Evolutionary conservation across 2,329 filamentous ascomycete species (phyloP).

Genomic region (Nemania serpens): DNA sequence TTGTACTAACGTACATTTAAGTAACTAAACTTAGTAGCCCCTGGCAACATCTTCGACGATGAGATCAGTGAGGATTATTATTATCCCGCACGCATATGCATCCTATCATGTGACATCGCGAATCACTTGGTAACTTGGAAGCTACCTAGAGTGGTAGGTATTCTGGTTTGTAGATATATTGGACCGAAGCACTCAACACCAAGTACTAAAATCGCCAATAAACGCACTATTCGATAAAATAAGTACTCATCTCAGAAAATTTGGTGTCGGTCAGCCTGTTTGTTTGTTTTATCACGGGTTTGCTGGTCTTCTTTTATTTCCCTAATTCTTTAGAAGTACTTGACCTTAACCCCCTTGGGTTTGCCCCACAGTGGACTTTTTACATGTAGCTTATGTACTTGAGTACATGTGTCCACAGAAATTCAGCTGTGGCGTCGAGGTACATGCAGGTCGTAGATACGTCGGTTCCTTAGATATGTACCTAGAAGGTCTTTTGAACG

Average conservation of each 20-base stretch:
- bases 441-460: neutral
- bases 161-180: neutral
- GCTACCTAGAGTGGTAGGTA: too few relatives aligned
- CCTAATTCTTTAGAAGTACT: too few relatives aligned
- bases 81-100: conserved; percentile 21
- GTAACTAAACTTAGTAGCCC: too few relatives aligned
- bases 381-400: too few relatives aligned
- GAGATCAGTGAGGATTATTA: too few relatives aligned
- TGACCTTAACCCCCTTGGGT: too few relatives aligned
- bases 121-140: neutral
- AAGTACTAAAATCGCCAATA: neutral
- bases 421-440: neutral
- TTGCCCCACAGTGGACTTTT: too few relatives aligned
- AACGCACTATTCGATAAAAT: neutral
- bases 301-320: neutral
- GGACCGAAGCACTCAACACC: neutral
- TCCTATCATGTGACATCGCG: conserved; percentile 25
- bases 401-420: too few relatives aligned
- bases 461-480: too few relatives aligned
- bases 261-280: neutral
- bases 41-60: too few relatives aligned
- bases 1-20: conserved; percentile 16
- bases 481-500: too few relatives aligned
- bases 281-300: neutral
- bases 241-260: neutral